phyloP scores from a whole-genome alignment of 73 alveolate genomes.

The Paramecium sexaurelia region DNA sequence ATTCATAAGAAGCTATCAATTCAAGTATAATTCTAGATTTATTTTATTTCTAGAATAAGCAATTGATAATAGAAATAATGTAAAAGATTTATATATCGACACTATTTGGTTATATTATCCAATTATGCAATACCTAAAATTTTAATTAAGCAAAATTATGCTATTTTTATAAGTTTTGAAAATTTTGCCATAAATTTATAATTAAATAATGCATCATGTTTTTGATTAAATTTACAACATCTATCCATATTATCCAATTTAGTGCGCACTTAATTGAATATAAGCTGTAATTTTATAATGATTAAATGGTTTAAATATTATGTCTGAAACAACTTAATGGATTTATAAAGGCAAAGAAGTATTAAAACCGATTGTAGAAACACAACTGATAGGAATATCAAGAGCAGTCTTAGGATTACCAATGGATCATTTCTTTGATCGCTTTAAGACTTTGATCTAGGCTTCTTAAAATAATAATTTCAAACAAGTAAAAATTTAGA shows the following conservation, averaged over 20 bases:
- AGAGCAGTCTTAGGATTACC: slow-evolving; percentile 53
- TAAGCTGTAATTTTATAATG: neutral
- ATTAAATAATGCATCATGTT: neutral
- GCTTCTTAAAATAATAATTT: slow-evolving; percentile 1
- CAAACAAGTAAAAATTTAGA: neutral
- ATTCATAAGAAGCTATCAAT: neutral
- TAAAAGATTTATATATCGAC: neutral
- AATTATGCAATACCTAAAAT: neutral
- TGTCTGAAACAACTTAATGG: slow-evolving; percentile 34
- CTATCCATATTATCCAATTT: neutral
- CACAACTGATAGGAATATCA: neutral
- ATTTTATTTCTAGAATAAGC: neutral
- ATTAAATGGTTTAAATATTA: neutral
- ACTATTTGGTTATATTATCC: neutral
- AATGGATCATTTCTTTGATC: slow-evolving; percentile 33
- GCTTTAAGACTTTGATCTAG: slow-evolving; percentile 34
- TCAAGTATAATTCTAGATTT: neutral
- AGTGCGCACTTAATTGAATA: neutral
- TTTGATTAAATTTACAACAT: neutral
- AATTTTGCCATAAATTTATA: neutral
- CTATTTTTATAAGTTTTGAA: neutral
- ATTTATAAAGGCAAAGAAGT: neutral
- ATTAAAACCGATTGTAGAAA: neutral
- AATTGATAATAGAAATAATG: neutral
- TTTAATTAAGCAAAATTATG: neutral